These are phyloP conservation scores for Arthrinium puccinioides DNA, from an alignment of 2,329 filamentous ascomycete genomes.

Conservation along the genomic window DNA sequence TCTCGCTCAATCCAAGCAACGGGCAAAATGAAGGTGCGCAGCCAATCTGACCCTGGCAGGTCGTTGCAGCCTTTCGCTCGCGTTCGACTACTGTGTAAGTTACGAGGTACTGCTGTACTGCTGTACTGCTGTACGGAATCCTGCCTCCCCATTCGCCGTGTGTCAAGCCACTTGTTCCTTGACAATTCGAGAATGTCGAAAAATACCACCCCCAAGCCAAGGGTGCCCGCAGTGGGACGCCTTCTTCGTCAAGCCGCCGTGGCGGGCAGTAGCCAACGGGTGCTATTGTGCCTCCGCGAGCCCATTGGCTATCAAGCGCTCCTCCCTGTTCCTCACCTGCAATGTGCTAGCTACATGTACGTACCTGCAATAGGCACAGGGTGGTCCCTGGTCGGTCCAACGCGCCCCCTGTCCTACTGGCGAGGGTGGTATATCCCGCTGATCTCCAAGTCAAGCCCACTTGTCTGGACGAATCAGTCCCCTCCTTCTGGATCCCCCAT, in stretches of 20 bases:
- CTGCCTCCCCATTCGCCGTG: too few species aligned
- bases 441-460: slow-evolving; percentile 17
- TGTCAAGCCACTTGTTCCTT: too few species aligned
- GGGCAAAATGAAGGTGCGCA: too few species aligned
- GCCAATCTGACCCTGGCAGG: too few species aligned
- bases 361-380: slow-evolving; percentile 10
- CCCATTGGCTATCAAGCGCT: background rate
- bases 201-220: too few species aligned
- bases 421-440: slow-evolving; percentile 20
- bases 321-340: slow-evolving; percentile 3
- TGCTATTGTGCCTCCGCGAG: background rate
- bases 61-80: too few species aligned
- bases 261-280: slow-evolving; percentile 3
- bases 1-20: too few species aligned
- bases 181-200: too few species aligned
- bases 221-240: too few species aligned
- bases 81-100: too few species aligned
- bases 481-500: slow-evolving; percentile 16
- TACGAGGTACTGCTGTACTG: too few species aligned
- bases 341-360: background rate
- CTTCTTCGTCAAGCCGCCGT: slow-evolving; percentile 3
- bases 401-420: slow-evolving; percentile 9
- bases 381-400: slow-evolving; percentile 14
- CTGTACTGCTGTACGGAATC: too few species aligned
- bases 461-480: slow-evolving; percentile 12